Evolutionary conservation across 345 rosid species (phyloP).

Genomic region (Combretum micranthum): DNA sequence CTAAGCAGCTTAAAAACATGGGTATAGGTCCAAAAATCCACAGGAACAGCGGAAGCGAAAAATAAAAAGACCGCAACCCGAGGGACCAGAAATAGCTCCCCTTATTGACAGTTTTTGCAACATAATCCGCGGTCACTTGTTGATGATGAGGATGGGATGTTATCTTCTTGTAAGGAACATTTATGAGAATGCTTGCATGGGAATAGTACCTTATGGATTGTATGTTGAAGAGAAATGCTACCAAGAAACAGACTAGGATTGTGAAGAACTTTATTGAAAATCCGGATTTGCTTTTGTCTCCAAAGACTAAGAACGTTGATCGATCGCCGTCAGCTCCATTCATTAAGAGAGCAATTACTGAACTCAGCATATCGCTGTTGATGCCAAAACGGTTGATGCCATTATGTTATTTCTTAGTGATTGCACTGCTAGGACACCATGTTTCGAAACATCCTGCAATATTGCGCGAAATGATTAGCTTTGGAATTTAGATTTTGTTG

Average conservation of each 20-base stretch:
- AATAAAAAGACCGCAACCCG: slow-evolving; percentile 81
- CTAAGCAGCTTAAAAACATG: slow-evolving; percentile 50
- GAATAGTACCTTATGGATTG: slow-evolving; percentile 82
- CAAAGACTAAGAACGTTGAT: slow-evolving; percentile 33
- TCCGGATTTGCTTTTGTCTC: slow-evolving; percentile 45
- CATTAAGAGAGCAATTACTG: slow-evolving; percentile 69
- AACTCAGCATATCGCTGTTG: slow-evolving; percentile 78
- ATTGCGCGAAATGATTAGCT: too few relatives aligned
- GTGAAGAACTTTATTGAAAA: slow-evolving; percentile 64
- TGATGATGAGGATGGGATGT: slow-evolving; percentile 19
- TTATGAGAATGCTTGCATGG: slow-evolving; percentile 70
- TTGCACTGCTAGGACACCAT: slow-evolving; percentile 87
- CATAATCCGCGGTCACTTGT: slow-evolving; percentile 47
- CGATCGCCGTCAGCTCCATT: slow-evolving; percentile 17
- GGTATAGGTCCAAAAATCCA: slow-evolving; percentile 94
- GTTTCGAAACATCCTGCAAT: slow-evolving; percentile 62
- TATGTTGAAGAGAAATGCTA: slow-evolving; percentile 57
- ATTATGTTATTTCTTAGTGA: slow-evolving; percentile 84
- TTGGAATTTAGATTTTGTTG: too few relatives aligned
- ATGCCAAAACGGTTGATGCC: slow-evolving; percentile 88
- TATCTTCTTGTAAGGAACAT: slow-evolving; percentile 59
- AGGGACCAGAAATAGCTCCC: slow-evolving; percentile 93
- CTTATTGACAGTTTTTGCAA: slow-evolving; percentile 54
- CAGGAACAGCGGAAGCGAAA: slow-evolving; percentile 73
- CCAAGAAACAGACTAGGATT: slow-evolving; percentile 57